These are phyloP conservation scores for Skeletonema costatum DNA, from an alignment of 108 stramenopile genomes.

Conservation along the genomic window DNA sequence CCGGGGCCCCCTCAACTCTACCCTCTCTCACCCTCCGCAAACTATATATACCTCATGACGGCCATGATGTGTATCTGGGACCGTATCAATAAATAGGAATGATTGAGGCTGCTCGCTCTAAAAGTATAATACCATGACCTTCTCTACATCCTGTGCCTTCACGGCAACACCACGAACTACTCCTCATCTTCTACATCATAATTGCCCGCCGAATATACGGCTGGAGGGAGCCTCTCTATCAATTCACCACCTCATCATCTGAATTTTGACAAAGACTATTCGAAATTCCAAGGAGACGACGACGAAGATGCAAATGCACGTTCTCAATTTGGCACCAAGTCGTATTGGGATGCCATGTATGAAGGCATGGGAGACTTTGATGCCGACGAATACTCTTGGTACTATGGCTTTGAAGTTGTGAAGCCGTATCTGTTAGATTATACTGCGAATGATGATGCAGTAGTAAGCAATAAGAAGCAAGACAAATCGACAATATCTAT, in stretches of 20 bases:
- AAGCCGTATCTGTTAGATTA: conserved; percentile 34
- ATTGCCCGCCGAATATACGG: not conserved
- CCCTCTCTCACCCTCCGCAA: no score
- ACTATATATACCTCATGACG: no score
- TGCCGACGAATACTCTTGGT: conserved; percentile 79
- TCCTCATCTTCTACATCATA: not conserved
- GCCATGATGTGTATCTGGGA: no score
- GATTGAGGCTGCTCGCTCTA: no score
- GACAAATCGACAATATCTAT: conserved; percentile 35
- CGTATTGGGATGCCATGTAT: conserved; percentile 83
- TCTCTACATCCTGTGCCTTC: not conserved
- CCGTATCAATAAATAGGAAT: no score
- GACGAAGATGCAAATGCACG: conserved; percentile 51
- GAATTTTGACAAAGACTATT: conserved; percentile 39
- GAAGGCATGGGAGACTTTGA: conserved; percentile 81
- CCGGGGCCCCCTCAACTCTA: no score
- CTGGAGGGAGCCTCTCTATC: not conserved
- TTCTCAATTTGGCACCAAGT: conserved; percentile 73
- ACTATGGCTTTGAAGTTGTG: conserved; percentile 72
- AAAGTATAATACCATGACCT: not conserved
- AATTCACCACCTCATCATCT: conserved; percentile 10
- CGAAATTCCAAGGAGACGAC: conserved; percentile 37
- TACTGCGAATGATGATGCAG: not conserved
- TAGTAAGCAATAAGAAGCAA: not conserved
- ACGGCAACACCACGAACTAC: not conserved